A percentile compares a stretch with the other conserved stretches of the same genome.
Conservation (phyloP, 2,329 filamentous ascomycete genomes). For the Bipolaris gigantea region DNA sequence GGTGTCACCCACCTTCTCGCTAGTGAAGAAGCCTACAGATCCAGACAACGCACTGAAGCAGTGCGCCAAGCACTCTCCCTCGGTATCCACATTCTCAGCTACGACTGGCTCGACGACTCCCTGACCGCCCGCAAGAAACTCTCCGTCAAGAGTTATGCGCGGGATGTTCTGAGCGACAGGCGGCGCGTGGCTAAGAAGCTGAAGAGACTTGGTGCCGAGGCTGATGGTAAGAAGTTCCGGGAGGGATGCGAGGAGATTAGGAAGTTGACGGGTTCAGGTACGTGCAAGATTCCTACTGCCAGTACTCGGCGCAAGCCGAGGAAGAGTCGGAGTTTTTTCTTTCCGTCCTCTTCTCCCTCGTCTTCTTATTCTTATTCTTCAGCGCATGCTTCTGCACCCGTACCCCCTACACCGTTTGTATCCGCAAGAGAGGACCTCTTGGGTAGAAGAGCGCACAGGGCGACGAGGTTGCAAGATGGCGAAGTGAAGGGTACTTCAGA, state of each 20-base stretch:
- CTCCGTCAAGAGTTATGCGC: conserved; percentile 41
- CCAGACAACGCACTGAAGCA: conserved; percentile 51
- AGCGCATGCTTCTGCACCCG: not conserved
- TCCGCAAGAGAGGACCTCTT: conserved; percentile 28
- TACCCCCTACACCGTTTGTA: conserved; percentile 10
- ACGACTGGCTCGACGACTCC: conserved; percentile 54
- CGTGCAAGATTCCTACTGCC: conserved; percentile 22
- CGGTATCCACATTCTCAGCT: conserved; percentile 43
- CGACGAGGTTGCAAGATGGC: not conserved
- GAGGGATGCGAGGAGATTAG: conserved; percentile 35
- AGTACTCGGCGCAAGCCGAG: conserved; percentile 17
- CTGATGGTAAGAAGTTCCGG: conserved; percentile 39
- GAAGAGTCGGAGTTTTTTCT: conserved; percentile 29
- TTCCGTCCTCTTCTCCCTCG: conserved; percentile 3
- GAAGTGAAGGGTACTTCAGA: not conserved
- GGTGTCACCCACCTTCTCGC: conserved; percentile 74
- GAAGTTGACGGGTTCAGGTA: conserved; percentile 44
- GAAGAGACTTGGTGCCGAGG: conserved; percentile 27
- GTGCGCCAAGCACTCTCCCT: conserved; percentile 27
- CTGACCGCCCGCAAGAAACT: conserved; percentile 43
- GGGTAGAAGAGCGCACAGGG: conserved; percentile 26
- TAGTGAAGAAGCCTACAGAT: conserved; percentile 65
- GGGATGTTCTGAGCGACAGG: conserved; percentile 29
- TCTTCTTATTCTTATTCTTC: no score
- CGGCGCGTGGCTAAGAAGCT: conserved; percentile 39